Conservation (phyloP, 768 basidiomycete species). For the Lentinula sp. region DNA sequence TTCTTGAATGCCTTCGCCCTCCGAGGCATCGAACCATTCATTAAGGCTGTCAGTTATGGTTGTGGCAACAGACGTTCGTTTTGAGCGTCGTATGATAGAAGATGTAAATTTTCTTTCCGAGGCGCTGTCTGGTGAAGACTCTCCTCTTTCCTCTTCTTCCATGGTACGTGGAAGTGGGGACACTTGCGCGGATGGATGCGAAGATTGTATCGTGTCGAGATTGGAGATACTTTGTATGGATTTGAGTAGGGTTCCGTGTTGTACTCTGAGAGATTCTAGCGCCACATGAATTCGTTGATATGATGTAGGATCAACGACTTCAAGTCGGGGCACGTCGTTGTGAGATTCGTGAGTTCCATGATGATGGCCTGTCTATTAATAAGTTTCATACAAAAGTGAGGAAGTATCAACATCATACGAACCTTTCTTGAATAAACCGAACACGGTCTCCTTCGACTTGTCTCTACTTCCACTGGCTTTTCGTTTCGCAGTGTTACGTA, state of each 20-base stretch:
- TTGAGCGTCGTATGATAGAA: slow-evolving; percentile 27
- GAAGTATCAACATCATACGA: slow-evolving; percentile 14
- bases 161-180: slow-evolving; percentile 39
- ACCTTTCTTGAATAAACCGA: slow-evolving; percentile 64
- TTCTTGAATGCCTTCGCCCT: slow-evolving; percentile 58
- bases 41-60: slow-evolving; percentile 44
- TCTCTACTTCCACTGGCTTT: slow-evolving; percentile 20
- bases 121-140: slow-evolving; percentile 13
- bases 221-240: slow-evolving; percentile 28
- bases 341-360: not conserved
- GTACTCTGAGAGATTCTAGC: slow-evolving; percentile 50
- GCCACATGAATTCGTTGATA: slow-evolving; percentile 27
- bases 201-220: slow-evolving; percentile 6
- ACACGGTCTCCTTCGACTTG: slow-evolving; percentile 25
- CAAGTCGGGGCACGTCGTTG: slow-evolving; percentile 7
- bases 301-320: slow-evolving; percentile 2
- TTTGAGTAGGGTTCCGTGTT: slow-evolving; percentile 48
- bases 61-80: slow-evolving; percentile 42
- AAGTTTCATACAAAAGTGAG: not conserved
- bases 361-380: not conserved
- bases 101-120: slow-evolving; percentile 17
- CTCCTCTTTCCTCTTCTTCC: slow-evolving; percentile 44
- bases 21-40: slow-evolving; percentile 78
- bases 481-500: slow-evolving; percentile 38
- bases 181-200: slow-evolving; percentile 16